Base-by-base conservation (phyloP, 805 yeast species). In the Yarrowia sp. region DNA sequence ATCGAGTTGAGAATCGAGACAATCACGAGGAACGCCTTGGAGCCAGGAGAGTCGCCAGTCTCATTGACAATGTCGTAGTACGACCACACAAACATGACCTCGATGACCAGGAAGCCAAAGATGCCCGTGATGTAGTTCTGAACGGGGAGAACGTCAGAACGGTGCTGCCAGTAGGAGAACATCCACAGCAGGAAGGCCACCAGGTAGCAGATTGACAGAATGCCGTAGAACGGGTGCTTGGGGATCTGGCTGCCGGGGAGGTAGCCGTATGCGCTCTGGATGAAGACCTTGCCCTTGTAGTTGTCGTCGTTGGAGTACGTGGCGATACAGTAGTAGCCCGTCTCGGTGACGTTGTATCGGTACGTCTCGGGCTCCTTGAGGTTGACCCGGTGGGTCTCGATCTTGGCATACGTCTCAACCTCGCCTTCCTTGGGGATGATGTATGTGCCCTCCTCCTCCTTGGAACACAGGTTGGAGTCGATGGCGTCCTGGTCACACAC, bases 311-410 rank as follows among this genome's bases (percentile, higher is more conserved):
- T 72, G 16, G 69, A 66, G 51, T 71, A 71, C 0, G 96, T 86
- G 1, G 91, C 85, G 41, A 93, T 87, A 77, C 99, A 94, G 75
- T 92, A 94, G 73, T 87, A 94, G 6, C 98, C 98, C 0, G 98
- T 90, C 63, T 80, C 79, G 63, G 79, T 76, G 44, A 94, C 83
- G 4, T 78, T 78, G 69, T 91, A 94, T 36, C 81, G 78, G 63
- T 86, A 73, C 42, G 83, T 81, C 42, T 84, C 83, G 27, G 81
- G 78, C 3, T 93, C 93, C 51, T 81, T 74, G 4, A 80, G 77
- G 24, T 79, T 77, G 67, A 90, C 75, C 44, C 78, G 76, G 32
- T 82, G 78, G 0, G 90, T 81, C 69, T 80, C 73, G 19, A 92
- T 81, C 41, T 82, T 80, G 31, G 85, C 80, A 63, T 78, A 75